Base-by-base conservation (phyloP, 371 early-diverging fungal genomes). In the Coemansia sp. region DNA sequence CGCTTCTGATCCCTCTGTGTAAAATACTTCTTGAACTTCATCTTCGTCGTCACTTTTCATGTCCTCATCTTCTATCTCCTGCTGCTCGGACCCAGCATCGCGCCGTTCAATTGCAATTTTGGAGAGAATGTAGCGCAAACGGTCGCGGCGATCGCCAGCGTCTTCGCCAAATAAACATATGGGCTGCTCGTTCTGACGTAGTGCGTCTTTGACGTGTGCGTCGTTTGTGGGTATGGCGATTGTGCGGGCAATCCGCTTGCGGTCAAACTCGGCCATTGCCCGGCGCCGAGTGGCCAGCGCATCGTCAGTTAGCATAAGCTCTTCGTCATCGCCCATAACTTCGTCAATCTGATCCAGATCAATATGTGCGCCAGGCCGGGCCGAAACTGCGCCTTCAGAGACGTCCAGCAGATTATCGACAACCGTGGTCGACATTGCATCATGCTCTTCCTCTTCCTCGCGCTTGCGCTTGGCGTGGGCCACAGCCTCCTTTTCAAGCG, bases 181-280 rank as follows among this genome's bases (percentile, higher is more conserved):
- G 0, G 98, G 98, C 60, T 95, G 90, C 2, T 85, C 87, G 42
- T 89, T 79, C 40, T 92, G 90, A 56, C 93, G 83, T 53, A 98
- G 83, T 60, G 84, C 80, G 39, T 81, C 82, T 21, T 92, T 80
- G 24, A 98, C 97, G 57, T 87, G 83, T 11, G 72, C 72, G 79
- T 98, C 98, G 59, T 94, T 93, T 3, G 98, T 98, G 6, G 98
- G 98, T 0, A 97, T 92, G 5, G 92, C 94, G 5, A 97, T 69
- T 31, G 84, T 77, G 39, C 90, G 82, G 0, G 94, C 94, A 5
- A 90, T 76, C 67, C 88, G 87, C 69, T 88, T 87, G 59, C 93
- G 85, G 60, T 93, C 95, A 70, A 97, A 92, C 74, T 92, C 92
- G 39, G 90, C 90, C 55, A 95, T 68, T 37, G 80, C 69, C 26